Evolutionary conservation across 2,329 filamentous ascomycete genomes (phyloP).

Genomic region (Zarea fungicola): DNA sequence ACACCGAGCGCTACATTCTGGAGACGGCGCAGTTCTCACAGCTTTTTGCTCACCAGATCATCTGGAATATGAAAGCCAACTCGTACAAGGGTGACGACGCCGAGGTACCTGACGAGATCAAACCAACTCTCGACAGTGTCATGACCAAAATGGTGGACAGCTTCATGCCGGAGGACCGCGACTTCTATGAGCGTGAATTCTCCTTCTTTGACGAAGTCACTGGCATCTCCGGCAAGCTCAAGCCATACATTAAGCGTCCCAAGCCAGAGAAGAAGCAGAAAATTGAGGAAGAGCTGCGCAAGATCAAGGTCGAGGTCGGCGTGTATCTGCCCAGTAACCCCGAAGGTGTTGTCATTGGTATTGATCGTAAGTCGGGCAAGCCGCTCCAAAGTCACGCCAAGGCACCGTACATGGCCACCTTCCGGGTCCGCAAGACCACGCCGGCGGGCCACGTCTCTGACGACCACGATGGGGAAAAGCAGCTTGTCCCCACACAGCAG

Average conservation of each 20-base stretch:
- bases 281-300: constrained; percentile 95
- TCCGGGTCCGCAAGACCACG: constrained; percentile 84
- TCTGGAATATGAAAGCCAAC: constrained; percentile 99
- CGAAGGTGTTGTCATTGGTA: constrained; percentile 93
- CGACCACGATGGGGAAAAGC: constrained; percentile 36
- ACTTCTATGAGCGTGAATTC: constrained; percentile 93
- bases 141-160: constrained; percentile 77
- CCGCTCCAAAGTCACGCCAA: constrained; percentile 97
- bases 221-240: constrained; percentile 88
- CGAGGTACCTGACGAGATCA: constrained; percentile 81
- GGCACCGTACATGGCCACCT: constrained; percentile 98
- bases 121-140: constrained; percentile 87
- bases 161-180: constrained; percentile 72
- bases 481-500: constrained; percentile 3
- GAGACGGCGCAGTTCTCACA: constrained; percentile 98
- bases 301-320: constrained; percentile 94
- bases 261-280: constrained; percentile 99
- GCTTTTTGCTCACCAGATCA: constrained; percentile 96
- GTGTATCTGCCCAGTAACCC: constrained; percentile 97
- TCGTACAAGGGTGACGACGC: constrained; percentile 96
- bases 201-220: constrained; percentile 98
- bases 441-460: constrained; percentile 42
- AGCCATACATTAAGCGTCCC: constrained; percentile 82
- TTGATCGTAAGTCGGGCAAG: constrained; percentile 96
- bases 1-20: constrained; percentile 92